Evolutionary conservation across 305 asterid species (phyloP), one percentile per base, ranked within the genome.

Genomic region (Fraxinus paxiana): DNA sequence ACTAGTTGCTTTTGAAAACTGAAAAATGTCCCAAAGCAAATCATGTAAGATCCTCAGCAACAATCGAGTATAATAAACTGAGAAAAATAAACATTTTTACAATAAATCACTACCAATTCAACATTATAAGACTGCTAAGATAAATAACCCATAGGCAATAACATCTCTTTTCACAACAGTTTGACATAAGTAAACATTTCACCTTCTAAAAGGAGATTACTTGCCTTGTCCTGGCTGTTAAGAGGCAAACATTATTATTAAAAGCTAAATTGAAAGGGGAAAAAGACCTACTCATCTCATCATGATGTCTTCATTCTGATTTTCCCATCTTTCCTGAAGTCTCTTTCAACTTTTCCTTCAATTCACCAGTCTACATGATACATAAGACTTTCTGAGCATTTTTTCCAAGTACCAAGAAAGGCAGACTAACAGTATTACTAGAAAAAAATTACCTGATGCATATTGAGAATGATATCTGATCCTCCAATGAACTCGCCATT

Each of bases 401-500:
- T 41, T 67, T 77, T 24, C 18, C 71, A 82, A 17, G 28, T 5
- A 34, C 43, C 75, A 79, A 76, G 69, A 43, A 30, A 48, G 80
- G 22, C n/a, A 9, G 20, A 28, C 38, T 17, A 54, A 70, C 18
- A 6, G 75, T 70, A 30, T 15, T 70, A 31, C 22, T 15, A 24
- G 71, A 26, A 37, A 26, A 17, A 61, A 79, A 1, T 75, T 87
- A 94, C 99, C 99, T 96, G 88, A 85, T 96, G 99, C 99, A 96
- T 93, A 83, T 80, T 91, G 51, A 96, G 97, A 85, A 96, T 87
- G 91, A 96, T 96, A 87, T 96, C 99, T 67, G 99, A 96, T 84
- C 99, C 99, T 77, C 99, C 99, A 38, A 96, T 73, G 82, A 96
- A 96, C 87, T 94, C 98, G 30, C 98, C 98, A 0, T 90, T 87